phyloP scores from a whole-genome alignment of 495 filamentous ascomycete genomes.

The Tuber borchii region DNA sequence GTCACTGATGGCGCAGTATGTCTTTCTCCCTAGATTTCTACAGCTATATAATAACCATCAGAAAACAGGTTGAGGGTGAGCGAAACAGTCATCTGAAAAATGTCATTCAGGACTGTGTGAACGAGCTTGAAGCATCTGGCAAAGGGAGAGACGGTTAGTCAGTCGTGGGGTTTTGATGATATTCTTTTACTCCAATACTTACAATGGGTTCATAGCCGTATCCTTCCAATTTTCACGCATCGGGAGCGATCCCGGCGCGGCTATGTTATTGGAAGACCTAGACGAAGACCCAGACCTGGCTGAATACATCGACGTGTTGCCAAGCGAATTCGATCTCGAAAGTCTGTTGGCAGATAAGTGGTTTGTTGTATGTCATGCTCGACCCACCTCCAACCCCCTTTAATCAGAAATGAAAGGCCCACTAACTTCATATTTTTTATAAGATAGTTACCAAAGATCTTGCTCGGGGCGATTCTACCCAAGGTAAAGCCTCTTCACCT shows the following conservation, averaged over 20 bases:
- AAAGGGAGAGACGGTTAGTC: constrained; percentile 11
- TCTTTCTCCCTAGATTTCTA: too few relatives aligned
- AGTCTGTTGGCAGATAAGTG: not conserved
- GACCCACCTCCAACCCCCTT: not conserved
- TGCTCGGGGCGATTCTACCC: not conserved
- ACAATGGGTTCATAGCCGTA: too few relatives aligned
- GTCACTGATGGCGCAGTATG: too few relatives aligned
- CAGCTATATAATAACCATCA: too few relatives aligned
- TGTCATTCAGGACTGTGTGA: too few relatives aligned
- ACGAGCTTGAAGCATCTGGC: too few relatives aligned
- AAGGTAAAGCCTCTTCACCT: not conserved
- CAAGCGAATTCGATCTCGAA: not conserved
- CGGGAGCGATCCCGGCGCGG: constrained; percentile 41
- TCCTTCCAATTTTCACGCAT: too few relatives aligned
- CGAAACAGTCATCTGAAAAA: too few relatives aligned
- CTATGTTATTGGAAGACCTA: constrained; percentile 54
- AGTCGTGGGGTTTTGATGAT: too few relatives aligned
- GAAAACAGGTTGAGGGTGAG: too few relatives aligned
- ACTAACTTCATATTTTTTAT: not conserved
- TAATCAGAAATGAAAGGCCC: not conserved
- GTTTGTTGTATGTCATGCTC: not conserved
- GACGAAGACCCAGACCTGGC: constrained; percentile 58
- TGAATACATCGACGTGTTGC: constrained; percentile 48
- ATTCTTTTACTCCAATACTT: too few relatives aligned
- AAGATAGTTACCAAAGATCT: not conserved